phyloP scores from a whole-genome alignment of 2,329 filamentous ascomycete genomes.

The Helotiales sp. region DNA sequence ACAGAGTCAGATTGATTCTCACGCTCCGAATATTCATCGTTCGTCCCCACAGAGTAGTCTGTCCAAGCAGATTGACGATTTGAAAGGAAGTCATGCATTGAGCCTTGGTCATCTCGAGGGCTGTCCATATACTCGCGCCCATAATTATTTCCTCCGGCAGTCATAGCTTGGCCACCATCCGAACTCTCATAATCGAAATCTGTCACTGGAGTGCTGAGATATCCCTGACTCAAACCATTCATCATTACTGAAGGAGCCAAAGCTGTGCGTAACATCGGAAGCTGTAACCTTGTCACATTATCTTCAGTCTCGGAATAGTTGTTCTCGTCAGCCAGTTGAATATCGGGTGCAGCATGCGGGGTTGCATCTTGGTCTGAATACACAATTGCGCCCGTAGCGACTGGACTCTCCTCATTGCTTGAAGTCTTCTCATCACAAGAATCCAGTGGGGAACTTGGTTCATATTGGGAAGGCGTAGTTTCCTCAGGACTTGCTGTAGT shows the following conservation, averaged over 20 bases:
- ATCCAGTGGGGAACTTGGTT: constrained; percentile 10
- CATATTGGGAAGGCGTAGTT: constrained; percentile 5
- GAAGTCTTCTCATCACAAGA: constrained; percentile 11
- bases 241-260: constrained; percentile 23
- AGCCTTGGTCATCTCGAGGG: constrained; percentile 16
- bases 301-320: constrained; percentile 10
- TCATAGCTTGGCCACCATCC: constrained; percentile 22
- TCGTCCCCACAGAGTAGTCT: constrained; percentile 31
- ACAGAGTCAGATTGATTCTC: constrained; percentile 14
- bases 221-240: constrained; percentile 23
- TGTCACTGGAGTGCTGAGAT: constrained; percentile 29
- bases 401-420: not conserved
- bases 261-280: constrained; percentile 29
- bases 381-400: not conserved
- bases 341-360: constrained; percentile 7
- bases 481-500: constrained; percentile 21
- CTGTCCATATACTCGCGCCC: constrained; percentile 18
- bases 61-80: constrained; percentile 33
- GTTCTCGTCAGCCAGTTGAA: constrained; percentile 14
- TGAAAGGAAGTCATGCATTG: constrained; percentile 20
- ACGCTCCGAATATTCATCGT: constrained; percentile 23
- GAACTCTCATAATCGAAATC: constrained; percentile 36
- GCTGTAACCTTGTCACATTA: constrained; percentile 21
- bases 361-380: constrained; percentile 1
- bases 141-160: constrained; percentile 17